A percentile compares a stretch with the other conserved stretches of the same genome.
Conservation (phyloP, 768 basidiomycete species). For the Pleurotus tuoliensis region DNA sequence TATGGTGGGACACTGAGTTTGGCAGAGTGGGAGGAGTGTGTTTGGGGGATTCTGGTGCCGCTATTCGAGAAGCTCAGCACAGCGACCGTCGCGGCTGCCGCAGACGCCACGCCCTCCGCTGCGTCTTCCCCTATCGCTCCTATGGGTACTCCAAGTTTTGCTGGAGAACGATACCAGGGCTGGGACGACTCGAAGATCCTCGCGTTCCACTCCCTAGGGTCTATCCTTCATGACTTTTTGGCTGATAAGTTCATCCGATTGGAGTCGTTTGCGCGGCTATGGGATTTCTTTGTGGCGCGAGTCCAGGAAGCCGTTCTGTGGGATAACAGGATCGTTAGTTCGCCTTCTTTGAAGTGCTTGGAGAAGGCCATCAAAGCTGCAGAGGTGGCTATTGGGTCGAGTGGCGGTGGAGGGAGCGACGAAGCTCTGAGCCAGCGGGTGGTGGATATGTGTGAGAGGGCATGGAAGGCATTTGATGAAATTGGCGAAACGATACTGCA, state of each 20-base stretch:
- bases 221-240: constrained; percentile 80
- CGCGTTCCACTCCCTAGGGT: constrained; percentile 78
- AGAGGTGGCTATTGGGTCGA: constrained; percentile 13
- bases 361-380: constrained; percentile 74
- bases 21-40: constrained; percentile 84
- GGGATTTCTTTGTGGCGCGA: constrained; percentile 70
- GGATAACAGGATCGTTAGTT: constrained; percentile 67
- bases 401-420: constrained; percentile 30
- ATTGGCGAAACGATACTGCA: constrained; percentile 55
- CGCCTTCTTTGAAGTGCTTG: constrained; percentile 81
- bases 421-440: constrained; percentile 33
- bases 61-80: constrained; percentile 67
- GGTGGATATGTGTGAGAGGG: constrained; percentile 47
- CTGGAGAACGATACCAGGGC: constrained; percentile 30
- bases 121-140: constrained; percentile 12
- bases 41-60: constrained; percentile 91
- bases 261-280: constrained; percentile 64
- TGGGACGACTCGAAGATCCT: constrained; percentile 91
- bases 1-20: constrained; percentile 84
- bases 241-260: constrained; percentile 69
- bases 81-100: constrained; percentile 43
- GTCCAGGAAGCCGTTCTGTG: constrained; percentile 67
- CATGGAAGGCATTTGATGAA: constrained; percentile 67
- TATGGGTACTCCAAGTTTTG: constrained; percentile 6
- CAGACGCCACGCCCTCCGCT: constrained; percentile 18